These are phyloP conservation scores for Xylariaceae sp. DNA, from an alignment of 2,329 filamentous ascomycete genomes.

Conservation along the genomic window DNA sequence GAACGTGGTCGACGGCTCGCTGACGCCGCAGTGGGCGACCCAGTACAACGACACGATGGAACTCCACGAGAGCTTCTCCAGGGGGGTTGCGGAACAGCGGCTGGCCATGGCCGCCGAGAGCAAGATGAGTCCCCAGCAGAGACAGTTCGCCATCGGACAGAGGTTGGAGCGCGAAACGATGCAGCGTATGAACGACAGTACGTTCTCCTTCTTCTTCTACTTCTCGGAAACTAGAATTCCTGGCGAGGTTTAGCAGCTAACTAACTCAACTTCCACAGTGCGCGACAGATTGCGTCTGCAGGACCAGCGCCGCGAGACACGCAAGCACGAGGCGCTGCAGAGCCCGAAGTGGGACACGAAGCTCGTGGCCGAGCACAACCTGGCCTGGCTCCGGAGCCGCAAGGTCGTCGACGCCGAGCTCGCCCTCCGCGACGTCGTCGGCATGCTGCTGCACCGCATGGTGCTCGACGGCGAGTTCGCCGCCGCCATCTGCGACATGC, in stretches of 20 bases:
- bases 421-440: conserved; percentile 49
- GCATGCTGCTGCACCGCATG: conserved; percentile 58
- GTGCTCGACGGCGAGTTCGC: conserved; percentile 55
- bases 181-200: conserved; percentile 54
- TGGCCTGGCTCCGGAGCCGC: conserved; percentile 51
- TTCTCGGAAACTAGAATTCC: neutral
- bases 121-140: conserved; percentile 50
- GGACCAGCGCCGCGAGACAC: conserved; percentile 51
- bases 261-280: conserved; percentile 41
- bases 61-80: conserved; percentile 44
- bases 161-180: conserved; percentile 50
- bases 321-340: conserved; percentile 56
- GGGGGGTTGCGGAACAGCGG: conserved; percentile 48
- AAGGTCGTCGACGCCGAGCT: conserved; percentile 35
- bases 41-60: conserved; percentile 46
- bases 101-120: conserved; percentile 52
- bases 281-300: conserved; percentile 48
- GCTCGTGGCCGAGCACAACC: conserved; percentile 51
- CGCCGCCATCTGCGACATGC: conserved; percentile 47
- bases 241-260: neutral
- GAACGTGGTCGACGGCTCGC: conserved; percentile 53
- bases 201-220: conserved; percentile 30
- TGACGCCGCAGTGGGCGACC: conserved; percentile 62
- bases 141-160: conserved; percentile 48
- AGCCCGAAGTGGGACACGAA: conserved; percentile 59